phyloP scores from a whole-genome alignment of 305 asterid species.

The Ajuga reptans region DNA sequence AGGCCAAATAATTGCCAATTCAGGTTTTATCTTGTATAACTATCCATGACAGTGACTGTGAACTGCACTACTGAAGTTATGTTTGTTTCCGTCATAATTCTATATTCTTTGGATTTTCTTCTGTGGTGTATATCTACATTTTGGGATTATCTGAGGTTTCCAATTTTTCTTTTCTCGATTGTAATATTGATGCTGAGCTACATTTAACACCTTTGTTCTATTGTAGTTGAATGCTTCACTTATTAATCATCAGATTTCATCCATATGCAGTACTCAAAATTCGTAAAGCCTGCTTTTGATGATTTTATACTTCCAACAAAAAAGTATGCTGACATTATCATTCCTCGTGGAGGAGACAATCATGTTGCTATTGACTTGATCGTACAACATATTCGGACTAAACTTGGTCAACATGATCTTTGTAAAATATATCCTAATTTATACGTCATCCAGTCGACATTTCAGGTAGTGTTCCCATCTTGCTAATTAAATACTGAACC shows the following conservation, averaged over 20 bases:
- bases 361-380: conserved; percentile 97
- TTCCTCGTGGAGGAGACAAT: conserved; percentile 99
- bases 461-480: conserved; percentile 59
- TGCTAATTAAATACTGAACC: not conserved
- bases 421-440: conserved; percentile 94
- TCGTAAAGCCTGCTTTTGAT: conserved; percentile 96
- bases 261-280: conserved; percentile 78
- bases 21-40: not conserved
- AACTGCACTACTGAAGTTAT: not conserved
- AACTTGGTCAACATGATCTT: conserved; percentile 97
- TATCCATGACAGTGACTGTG: not conserved
- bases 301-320: conserved; percentile 96
- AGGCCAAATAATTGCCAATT: not conserved
- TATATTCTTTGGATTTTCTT: conserved; percentile 3
- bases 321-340: conserved; percentile 93
- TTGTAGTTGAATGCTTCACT: conserved; percentile 8
- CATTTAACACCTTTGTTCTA: not conserved
- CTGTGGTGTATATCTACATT: not conserved
- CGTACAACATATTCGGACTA: conserved; percentile 91
- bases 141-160: conserved; percentile 3
- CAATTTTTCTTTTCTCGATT: not conserved
- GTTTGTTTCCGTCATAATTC: not conserved
- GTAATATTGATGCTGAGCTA: conserved; percentile 1
- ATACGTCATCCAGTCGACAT: conserved; percentile 88
- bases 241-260: conserved; percentile 24